Evolutionary conservation across 805 yeast species (phyloP).

Genomic region (Candida succiphila): DNA sequence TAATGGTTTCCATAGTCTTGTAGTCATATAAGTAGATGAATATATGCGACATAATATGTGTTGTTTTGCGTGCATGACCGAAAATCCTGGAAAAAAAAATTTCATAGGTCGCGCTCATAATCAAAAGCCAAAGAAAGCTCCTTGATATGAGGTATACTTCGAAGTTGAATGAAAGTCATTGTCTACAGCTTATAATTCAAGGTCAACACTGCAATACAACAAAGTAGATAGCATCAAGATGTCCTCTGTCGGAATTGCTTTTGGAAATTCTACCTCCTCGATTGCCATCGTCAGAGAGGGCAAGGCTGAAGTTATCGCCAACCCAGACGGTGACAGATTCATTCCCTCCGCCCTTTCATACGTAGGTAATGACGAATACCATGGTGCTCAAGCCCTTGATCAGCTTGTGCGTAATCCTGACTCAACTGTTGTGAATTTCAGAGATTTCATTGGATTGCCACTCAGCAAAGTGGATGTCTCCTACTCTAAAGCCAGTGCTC

Average conservation of each 20-base stretch:
- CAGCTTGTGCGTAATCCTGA: constrained; percentile 86
- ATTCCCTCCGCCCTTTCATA: constrained; percentile 90
- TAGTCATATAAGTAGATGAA: too few species aligned
- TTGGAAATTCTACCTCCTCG: constrained; percentile 93
- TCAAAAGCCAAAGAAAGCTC: too few species aligned
- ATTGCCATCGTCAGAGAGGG: constrained; percentile 90
- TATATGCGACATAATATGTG: too few species aligned
- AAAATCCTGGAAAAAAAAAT: too few species aligned
- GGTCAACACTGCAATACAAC: too few species aligned
- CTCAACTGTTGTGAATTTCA: constrained; percentile 82
- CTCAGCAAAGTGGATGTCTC: constrained; percentile 63
- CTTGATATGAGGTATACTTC: too few species aligned
- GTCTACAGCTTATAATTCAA: too few species aligned
- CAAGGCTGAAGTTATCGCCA: constrained; percentile 93
- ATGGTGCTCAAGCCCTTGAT: constrained; percentile 91
- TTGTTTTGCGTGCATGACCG: too few species aligned
- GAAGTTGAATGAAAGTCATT: too few species aligned
- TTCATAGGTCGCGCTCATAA: too few species aligned
- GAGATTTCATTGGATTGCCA: constrained; percentile 80
- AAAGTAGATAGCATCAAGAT: too few species aligned
- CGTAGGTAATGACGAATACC: constrained; percentile 92
- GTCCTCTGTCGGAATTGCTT: constrained; percentile 85
- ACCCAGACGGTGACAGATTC: constrained; percentile 97
- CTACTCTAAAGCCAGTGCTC: constrained; percentile 54
- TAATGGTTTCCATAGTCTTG: too few species aligned